Percentiles rank a stretch among this genome's conserved stretches.
These are phyloP conservation scores for Trichoderma oligosporum DNA, from an alignment of 2,329 filamentous ascomycete genomes.

Conservation along the genomic window DNA sequence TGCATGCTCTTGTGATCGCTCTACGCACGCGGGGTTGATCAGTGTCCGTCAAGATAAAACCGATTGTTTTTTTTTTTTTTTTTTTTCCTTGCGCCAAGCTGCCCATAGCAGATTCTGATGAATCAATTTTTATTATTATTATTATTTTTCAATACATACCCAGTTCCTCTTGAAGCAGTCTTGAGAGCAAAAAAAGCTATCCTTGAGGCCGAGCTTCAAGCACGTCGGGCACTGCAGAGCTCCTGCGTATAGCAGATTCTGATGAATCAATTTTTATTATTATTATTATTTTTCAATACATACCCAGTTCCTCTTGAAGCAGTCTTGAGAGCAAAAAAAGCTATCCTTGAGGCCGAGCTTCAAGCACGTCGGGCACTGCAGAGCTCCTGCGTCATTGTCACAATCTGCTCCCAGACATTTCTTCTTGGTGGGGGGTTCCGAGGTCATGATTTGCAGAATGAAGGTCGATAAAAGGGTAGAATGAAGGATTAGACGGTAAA, in stretches of 20 bases:
- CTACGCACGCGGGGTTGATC: conserved; percentile 43
- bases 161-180: conserved; percentile 99
- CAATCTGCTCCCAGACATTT: conserved; percentile 82
- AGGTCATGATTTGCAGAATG: conserved; percentile 38
- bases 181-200: conserved; percentile 96
- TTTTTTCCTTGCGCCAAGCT: not conserved
- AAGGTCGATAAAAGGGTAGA: not conserved
- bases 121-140: too few species aligned
- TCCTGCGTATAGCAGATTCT: too few species aligned
- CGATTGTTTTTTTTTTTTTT: not conserved
- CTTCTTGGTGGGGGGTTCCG: conserved; percentile 53
- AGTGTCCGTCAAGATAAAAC: not conserved
- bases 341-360: conserved; percentile 84
- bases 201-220: conserved; percentile 78
- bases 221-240: conserved; percentile 92
- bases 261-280: too few species aligned
- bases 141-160: too few species aligned
- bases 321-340: conserved; percentile 97
- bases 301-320: conserved; percentile 99
- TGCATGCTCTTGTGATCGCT: conserved; percentile 66
- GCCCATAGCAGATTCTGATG: not conserved
- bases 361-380: conserved; percentile 94
- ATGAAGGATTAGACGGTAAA: too few species aligned
- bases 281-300: conserved; percentile 30
- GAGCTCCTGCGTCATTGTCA: conserved; percentile 74